phyloP scores from a whole-genome alignment of 2,329 filamentous ascomycete genomes.

The Bipolaris gigantea region DNA sequence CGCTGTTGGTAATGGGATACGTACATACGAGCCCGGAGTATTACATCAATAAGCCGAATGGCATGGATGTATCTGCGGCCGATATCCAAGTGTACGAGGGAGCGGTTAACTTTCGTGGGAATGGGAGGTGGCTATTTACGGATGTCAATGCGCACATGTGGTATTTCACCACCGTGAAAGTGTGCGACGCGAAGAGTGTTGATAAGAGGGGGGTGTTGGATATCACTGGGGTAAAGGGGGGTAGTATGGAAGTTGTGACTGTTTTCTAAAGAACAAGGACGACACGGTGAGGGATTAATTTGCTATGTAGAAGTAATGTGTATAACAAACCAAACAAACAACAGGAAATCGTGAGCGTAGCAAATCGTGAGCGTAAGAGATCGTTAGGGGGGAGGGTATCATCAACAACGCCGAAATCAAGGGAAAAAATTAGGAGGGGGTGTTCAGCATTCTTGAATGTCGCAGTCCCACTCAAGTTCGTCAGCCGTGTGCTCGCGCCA shows the following conservation, averaged over 20 bases:
- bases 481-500: constrained; percentile 36
- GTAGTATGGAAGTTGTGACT: constrained; percentile 16
- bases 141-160: constrained; percentile 42
- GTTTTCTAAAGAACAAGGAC: constrained; percentile 11
- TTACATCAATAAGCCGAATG: constrained; percentile 47
- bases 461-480: constrained; percentile 33
- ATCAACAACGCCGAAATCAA: neutral
- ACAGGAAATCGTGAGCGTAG: neutral
- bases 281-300: too few relatives aligned
- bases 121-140: constrained; percentile 30
- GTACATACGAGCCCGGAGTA: constrained; percentile 71
- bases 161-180: constrained; percentile 37
- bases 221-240: constrained; percentile 10
- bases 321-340: neutral
- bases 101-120: constrained; percentile 31
- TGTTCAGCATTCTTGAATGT: constrained; percentile 26
- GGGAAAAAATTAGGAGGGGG: neutral
- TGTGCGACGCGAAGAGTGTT: constrained; percentile 20
- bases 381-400: neutral
- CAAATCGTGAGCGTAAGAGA: neutral
- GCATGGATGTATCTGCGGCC: constrained; percentile 15
- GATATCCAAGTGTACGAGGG: constrained; percentile 34
- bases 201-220: constrained; percentile 15
- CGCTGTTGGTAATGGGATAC: constrained; percentile 63
- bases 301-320: neutral